Evolutionary conservation across 768 basidiomycete genomes (phyloP), one percentile per base, ranked within the genome.

Genomic region (Suillus weaverae): DNA sequence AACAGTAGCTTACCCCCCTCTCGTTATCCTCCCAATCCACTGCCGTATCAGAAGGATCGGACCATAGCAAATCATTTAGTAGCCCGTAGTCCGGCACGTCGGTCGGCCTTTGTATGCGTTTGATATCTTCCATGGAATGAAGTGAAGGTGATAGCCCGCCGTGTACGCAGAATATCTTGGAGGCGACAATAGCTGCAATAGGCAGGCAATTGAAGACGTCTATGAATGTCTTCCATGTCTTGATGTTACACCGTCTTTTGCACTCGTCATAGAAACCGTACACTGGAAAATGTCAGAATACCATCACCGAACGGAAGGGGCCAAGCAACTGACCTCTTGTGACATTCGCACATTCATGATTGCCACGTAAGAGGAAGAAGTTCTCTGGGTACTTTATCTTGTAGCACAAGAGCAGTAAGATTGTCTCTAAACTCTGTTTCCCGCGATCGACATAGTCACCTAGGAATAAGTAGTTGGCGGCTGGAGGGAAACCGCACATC

Each of bases 191-290:
- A 38, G 97, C 95, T 46, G 97, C 96, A 72, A 99, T 99, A 59
- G 97, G 97, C 14, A 99, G 87, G 73, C 95, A 96, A 79, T 99
- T 99, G 86, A 99, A 99, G 64, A 98, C 97, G 80, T 99, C 97
- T 77, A 99, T 94, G 78, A 99, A 99, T 2, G 95, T 96, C 81
- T 97, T 99, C 97, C 97, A 99, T 33, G 94, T 96, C 82, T 99
- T 99, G 84, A 99, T 95, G 77, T 97, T 98, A 84, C 95, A 97
- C 68, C 97, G 88, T 74, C 97, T 90, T 81, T 99, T 99, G 84
- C 97, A 99, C 80, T 99, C 97, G 80, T 99, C 97, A 78, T 99
- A 99, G 81, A 99, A 99, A 33, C 97, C 97, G 72, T 99, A 99
- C 26, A 99, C 97, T 98, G 39, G 22, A 56, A 7, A 35, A 66